phyloP scores from a whole-genome alignment of 306 rosid species.

The Trifolium pratense region DNA sequence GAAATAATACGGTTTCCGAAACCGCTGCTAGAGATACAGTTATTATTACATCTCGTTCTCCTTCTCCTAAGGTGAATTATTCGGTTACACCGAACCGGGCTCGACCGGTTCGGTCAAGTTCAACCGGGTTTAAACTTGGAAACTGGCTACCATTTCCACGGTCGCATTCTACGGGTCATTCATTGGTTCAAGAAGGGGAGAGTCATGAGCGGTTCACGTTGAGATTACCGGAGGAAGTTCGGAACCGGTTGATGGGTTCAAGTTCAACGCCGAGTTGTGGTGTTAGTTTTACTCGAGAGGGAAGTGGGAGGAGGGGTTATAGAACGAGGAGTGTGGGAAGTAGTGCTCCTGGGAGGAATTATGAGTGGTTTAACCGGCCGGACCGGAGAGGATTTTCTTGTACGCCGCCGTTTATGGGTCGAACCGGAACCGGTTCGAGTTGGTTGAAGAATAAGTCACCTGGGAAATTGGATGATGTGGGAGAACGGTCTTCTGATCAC shows the following conservation, averaged over 20 bases:
- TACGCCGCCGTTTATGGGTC: slow-evolving; percentile 46
- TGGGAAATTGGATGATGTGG: slow-evolving; percentile 41
- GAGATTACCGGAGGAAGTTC: slow-evolving; percentile 70
- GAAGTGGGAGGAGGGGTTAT: slow-evolving; percentile 61
- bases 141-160: slow-evolving; percentile 51
- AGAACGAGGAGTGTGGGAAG: slow-evolving; percentile 55
- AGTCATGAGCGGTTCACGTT: slow-evolving; percentile 70
- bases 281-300: slow-evolving; percentile 53
- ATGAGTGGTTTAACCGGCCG: slow-evolving; percentile 40
- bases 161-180: slow-evolving; percentile 72
- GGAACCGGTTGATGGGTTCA: slow-evolving; percentile 62
- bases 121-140: slow-evolving; percentile 52
- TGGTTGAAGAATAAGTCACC: slow-evolving; percentile 37
- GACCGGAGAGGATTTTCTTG: slow-evolving; percentile 51
- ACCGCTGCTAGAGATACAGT: no score
- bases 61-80: slow-evolving; percentile 32
- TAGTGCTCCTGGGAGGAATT: slow-evolving; percentile 18
- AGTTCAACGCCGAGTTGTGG: slow-evolving; percentile 51
- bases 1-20: not conserved
- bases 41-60: not conserved
- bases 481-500: slow-evolving; percentile 57
- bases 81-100: slow-evolving; percentile 8
- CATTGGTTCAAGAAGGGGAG: slow-evolving; percentile 52
- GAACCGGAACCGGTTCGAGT: slow-evolving; percentile 45
- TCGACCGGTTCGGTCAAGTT: slow-evolving; percentile 48